A percentile compares a stretch with the other conserved stretches of the same genome.
phyloP scores from a whole-genome alignment of 345 rosid genomes.

The Aethionema arabicum region DNA sequence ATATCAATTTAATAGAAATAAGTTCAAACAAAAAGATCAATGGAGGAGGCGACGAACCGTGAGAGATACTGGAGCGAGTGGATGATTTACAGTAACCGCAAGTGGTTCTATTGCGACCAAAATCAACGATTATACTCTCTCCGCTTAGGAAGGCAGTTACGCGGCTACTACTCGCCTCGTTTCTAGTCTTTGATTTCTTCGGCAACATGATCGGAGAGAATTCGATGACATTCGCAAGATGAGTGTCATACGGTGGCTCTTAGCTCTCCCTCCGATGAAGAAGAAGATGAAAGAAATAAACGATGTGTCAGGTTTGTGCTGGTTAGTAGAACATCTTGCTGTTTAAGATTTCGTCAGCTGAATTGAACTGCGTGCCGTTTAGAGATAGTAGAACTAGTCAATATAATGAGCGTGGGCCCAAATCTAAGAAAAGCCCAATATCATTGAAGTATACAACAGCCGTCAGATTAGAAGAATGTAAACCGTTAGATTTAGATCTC shows the following conservation, averaged over 20 bases:
- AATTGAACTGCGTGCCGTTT: too few species aligned
- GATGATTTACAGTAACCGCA: constrained; percentile 78
- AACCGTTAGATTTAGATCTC: constrained; percentile 51
- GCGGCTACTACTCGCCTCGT: constrained; percentile 69
- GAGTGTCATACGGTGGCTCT: constrained; percentile 21
- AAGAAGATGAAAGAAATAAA: constrained; percentile 13
- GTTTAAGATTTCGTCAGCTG: too few species aligned
- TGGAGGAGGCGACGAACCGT: constrained; percentile 49
- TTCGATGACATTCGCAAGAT: constrained; percentile 10
- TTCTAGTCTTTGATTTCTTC: constrained; percentile 46
- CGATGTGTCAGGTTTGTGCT: constrained; percentile 15
- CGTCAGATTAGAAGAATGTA: constrained; percentile 18
- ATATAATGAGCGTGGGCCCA: background rate
- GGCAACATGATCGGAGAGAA: constrained; percentile 30
- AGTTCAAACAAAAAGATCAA: background rate
- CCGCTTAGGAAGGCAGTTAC: constrained; percentile 31
- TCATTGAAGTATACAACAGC: background rate
- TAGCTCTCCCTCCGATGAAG: constrained; percentile 20
- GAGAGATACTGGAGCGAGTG: constrained; percentile 52
- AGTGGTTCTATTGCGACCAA: constrained; percentile 44
- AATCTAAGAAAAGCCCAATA: constrained; percentile 6
- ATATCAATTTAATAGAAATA: constrained; percentile 3
- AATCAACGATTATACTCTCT: constrained; percentile 57
- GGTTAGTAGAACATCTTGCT: too few species aligned
- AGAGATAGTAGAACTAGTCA: too few species aligned